Conservation (phyloP, 768 basidiomycete species). For the Rhizopogon roseolus region DNA sequence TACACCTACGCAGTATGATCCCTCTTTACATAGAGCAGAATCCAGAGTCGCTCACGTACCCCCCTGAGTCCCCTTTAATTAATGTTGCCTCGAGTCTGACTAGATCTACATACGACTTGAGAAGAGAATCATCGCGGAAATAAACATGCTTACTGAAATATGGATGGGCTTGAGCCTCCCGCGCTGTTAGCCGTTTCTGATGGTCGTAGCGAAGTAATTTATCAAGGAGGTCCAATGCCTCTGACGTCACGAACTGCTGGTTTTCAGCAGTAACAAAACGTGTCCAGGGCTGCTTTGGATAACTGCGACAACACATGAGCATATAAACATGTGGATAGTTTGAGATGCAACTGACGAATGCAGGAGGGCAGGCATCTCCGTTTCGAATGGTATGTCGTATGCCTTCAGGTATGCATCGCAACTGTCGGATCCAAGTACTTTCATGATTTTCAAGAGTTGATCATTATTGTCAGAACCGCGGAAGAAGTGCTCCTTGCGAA, state of each 20-base stretch:
- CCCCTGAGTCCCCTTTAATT: slow-evolving; percentile 34
- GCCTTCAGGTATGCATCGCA: slow-evolving; percentile 55
- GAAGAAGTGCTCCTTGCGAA: slow-evolving; percentile 73
- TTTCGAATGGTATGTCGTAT: slow-evolving; percentile 64
- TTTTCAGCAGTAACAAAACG: slow-evolving; percentile 57
- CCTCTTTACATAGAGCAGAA: slow-evolving; percentile 36
- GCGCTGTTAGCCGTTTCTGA: slow-evolving; percentile 60
- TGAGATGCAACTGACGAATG: slow-evolving; percentile 30
- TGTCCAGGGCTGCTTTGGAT: slow-evolving; percentile 62
- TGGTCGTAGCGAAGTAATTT: slow-evolving; percentile 67
- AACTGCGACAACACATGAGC: slow-evolving; percentile 28
- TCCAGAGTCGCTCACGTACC: slow-evolving; percentile 45
- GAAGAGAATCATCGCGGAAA: slow-evolving; percentile 17
- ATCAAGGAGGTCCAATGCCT: slow-evolving; percentile 64
- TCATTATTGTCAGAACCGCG: slow-evolving; percentile 72
- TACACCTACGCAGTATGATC: slow-evolving; percentile 3
- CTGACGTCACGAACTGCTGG: slow-evolving; percentile 52
- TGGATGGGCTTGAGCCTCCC: slow-evolving; percentile 61
- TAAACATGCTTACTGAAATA: slow-evolving; percentile 50
- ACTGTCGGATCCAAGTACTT: slow-evolving; percentile 62
- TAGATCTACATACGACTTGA: slow-evolving; percentile 30
- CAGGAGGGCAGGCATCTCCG: slow-evolving; percentile 54
- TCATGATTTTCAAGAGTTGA: slow-evolving; percentile 66
- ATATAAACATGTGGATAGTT: not conserved
- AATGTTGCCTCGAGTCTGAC: slow-evolving; percentile 44